Conservation (phyloP, 2,329 filamentous ascomycete species). For the Sporothrix globosa region DNA sequence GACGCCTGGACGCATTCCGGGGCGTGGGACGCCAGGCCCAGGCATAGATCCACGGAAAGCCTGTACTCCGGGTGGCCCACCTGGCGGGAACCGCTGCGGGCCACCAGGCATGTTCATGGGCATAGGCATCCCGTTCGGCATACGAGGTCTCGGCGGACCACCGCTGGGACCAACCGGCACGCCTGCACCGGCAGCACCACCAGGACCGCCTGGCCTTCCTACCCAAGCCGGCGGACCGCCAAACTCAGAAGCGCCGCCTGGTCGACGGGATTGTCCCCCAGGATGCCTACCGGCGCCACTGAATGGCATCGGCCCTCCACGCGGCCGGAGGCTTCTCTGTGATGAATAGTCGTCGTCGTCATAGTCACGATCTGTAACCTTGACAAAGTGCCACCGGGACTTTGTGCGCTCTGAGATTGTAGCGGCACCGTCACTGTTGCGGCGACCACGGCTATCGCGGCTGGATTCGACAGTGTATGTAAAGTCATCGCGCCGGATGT, state of each 20-base stretch:
- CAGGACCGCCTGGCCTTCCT: background rate
- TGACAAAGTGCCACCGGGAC: constrained; percentile 26
- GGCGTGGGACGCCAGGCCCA: background rate
- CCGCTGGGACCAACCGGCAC: background rate
- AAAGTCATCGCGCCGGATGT: constrained; percentile 31
- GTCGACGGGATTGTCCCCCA: background rate
- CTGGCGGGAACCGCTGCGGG: constrained; percentile 15
- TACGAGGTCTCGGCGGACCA: background rate
- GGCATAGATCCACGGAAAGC: constrained; percentile 21
- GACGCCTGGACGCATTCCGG: background rate
- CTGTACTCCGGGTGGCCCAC: background rate
- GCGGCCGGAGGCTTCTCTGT: background rate
- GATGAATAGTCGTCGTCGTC: constrained; percentile 19
- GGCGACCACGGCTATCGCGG: background rate
- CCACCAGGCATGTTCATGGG: constrained; percentile 17
- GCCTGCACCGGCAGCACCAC: background rate
- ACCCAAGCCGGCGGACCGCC: constrained; percentile 22
- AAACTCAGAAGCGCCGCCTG: constrained; percentile 3
- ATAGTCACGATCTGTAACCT: constrained; percentile 7
- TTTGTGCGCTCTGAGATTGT: constrained; percentile 9
- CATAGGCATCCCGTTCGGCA: constrained; percentile 16
- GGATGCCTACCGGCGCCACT: background rate
- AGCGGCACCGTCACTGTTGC: constrained; percentile 7
- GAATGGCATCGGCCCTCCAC: background rate
- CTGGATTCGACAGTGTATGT: background rate